phyloP scores from a whole-genome alignment of 129 eudicot species.

The Heracleum sosnowskyi region DNA sequence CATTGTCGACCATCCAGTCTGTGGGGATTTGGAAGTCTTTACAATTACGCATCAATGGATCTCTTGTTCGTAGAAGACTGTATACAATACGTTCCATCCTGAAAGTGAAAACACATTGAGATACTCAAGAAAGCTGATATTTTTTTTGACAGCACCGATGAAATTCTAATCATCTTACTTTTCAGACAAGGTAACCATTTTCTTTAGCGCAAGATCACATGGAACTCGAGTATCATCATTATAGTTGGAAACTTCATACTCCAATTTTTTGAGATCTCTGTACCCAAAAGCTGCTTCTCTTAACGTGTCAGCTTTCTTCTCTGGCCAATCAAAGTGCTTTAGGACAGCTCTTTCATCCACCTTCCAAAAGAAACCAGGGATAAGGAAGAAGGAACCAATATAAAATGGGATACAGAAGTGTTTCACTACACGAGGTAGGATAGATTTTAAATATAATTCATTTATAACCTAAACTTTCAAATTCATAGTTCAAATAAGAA shows the following conservation, averaged over 20 bases:
- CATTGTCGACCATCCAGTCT: slow-evolving; percentile 90
- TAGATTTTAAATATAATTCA: not conserved
- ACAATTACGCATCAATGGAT: slow-evolving; percentile 60
- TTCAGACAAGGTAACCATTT: slow-evolving; percentile 73
- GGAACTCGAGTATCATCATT: slow-evolving; percentile 65
- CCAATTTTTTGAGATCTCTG: slow-evolving; percentile 76
- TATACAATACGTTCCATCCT: slow-evolving; percentile 85
- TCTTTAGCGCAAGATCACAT: slow-evolving; percentile 74
- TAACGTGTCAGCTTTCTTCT: slow-evolving; percentile 85
- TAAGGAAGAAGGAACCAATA: not conserved
- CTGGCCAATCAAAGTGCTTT: slow-evolving; percentile 98
- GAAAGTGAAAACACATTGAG: slow-evolving; percentile 9
- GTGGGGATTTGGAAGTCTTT: slow-evolving; percentile 80
- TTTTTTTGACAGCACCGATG: no score
- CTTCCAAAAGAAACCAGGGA: slow-evolving; percentile 25
- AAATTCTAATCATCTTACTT: slow-evolving; percentile 37
- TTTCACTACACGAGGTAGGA: not conserved
- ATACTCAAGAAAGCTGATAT: not conserved
- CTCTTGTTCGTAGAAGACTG: slow-evolving; percentile 70
- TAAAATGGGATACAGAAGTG: not conserved
- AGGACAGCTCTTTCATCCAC: slow-evolving; percentile 97
- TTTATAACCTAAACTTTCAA: not conserved
- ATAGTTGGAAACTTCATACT: slow-evolving; percentile 52
- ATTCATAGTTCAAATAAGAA: not conserved
- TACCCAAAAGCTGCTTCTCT: slow-evolving; percentile 91